Base-by-base conservation (phyloP, 257 asterid species). In the Ajuga chamaepitys region DNA sequence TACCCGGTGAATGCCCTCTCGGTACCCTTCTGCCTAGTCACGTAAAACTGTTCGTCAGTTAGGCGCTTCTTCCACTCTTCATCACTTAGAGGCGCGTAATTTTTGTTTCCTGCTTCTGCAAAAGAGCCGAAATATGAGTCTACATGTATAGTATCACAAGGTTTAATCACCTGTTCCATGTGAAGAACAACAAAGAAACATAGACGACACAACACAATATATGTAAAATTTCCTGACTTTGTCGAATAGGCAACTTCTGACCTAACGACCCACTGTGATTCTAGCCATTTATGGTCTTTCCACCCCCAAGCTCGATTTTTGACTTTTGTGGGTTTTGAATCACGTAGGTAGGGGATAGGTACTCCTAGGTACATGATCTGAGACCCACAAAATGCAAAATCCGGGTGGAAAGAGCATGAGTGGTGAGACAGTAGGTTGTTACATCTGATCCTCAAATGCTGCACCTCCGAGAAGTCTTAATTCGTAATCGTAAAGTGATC, bases 1-100 rank as follows among this genome's bases (percentile, higher is more conserved):
- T 85, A 92, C 98, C 98, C 98, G 11, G 89, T 79, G 88, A 89
- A 92, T 56, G 98, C 95, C 77, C 91, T 85, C 82, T 92, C 98
- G n/a, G 98, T 92, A 48, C 96, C 97, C 97, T 89, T 92, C 69
- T 87, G 68, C 62, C 96, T 79, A 42, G 98, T 85, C 38, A 89
- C 50, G 54, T 89, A 82, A 61, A 74, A 92, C 70, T 92, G 95
- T 38, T 87, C 83, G 25, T 81, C 75, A 6, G 80, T 83, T 14
- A 89, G 83, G 66, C 57, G 77, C 77, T 87, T 84, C 81, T 28
- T 85, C 97, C 95, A 89, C 70, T 92, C 97, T 58, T 72, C 91
- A 53, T 85, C 81, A 17, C 89, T 85, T 40, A 81, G 0, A 22
- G 96, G 77, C 14, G 70, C 73, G 72, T 73, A 85, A 62, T 79